phyloP scores from a whole-genome alignment of 1,139 yeast species.

The Suhomyces maxii region DNA sequence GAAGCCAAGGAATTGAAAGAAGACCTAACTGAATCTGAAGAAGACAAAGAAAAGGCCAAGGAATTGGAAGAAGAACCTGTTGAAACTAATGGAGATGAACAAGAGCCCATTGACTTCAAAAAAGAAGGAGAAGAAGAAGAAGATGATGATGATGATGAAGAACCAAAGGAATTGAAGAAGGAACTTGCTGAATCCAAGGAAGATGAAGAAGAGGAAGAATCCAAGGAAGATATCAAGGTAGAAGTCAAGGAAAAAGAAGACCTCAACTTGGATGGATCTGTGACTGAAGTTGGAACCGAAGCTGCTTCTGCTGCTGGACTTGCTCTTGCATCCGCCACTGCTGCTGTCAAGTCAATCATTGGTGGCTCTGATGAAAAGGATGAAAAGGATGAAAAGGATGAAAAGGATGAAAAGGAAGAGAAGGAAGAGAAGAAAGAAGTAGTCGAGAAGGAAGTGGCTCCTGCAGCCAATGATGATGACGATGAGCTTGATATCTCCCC shows the following conservation, averaged over 20 bases:
- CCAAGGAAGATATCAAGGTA: conserved; percentile 8
- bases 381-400: background rate
- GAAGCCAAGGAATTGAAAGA: too few species aligned
- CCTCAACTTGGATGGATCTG: conserved; percentile 1
- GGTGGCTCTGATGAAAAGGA: conserved; percentile 2
- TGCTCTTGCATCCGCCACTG: conserved; percentile 14
- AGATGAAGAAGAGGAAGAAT: conserved; percentile 4
- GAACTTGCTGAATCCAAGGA: background rate
- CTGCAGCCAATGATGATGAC: conserved; percentile 21
- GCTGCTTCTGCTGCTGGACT: conserved; percentile 12
- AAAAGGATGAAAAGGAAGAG: background rate
- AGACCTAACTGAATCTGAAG: background rate
- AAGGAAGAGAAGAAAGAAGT: background rate
- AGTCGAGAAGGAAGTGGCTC: conserved; percentile 4
- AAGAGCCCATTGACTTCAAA: background rate
- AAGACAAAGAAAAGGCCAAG: background rate
- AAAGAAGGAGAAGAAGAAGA: background rate
- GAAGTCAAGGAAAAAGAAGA: conserved; percentile 7
- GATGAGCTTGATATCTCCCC: conserved; percentile 43
- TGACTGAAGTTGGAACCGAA: conserved; percentile 9
- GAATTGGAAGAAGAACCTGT: background rate
- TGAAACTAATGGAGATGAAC: conserved; percentile 8
- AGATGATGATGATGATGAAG: background rate
- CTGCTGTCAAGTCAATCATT: conserved; percentile 10
- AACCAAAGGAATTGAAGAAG: background rate